These are phyloP conservation scores for Neonectria magnoliae DNA, from an alignment of 2,329 filamentous ascomycete species.

Conservation along the genomic window DNA sequence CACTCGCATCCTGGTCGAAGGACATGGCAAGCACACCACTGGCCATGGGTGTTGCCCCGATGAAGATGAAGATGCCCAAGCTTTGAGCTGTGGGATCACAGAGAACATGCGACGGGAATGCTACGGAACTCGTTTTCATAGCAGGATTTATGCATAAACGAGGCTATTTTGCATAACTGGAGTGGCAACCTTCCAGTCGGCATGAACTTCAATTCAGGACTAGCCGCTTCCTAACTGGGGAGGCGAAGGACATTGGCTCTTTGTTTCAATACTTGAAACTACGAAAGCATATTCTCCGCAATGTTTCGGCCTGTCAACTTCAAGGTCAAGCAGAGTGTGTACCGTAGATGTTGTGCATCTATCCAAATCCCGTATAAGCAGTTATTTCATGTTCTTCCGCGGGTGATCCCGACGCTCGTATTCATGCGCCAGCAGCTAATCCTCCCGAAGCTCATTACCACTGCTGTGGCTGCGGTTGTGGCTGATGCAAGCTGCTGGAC, in stretches of 20 bases:
- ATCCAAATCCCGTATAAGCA: not conserved
- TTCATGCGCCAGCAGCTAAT: not conserved
- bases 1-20: not conserved
- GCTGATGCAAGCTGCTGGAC: not conserved
- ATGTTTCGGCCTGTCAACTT: not conserved
- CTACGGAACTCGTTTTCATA: not conserved
- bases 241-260: not conserved
- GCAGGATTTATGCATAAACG: not conserved
- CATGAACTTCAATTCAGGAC: not conserved
- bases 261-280: not conserved
- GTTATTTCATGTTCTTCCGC: not conserved
- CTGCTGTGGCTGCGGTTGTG: not conserved
- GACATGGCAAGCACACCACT: no score
- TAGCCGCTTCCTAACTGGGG: not conserved
- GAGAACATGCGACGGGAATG: not conserved
- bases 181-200: not conserved
- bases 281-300: not conserved
- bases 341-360: not conserved
- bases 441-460: not conserved
- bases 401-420: not conserved
- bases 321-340: not conserved
- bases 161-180: not conserved
- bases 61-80: not conserved
- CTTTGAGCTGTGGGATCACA: not conserved
- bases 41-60: not conserved